These are phyloP conservation scores for Curvularia sp. DNA, from an alignment of 2,329 filamentous ascomycete genomes.

Conservation along the genomic window DNA sequence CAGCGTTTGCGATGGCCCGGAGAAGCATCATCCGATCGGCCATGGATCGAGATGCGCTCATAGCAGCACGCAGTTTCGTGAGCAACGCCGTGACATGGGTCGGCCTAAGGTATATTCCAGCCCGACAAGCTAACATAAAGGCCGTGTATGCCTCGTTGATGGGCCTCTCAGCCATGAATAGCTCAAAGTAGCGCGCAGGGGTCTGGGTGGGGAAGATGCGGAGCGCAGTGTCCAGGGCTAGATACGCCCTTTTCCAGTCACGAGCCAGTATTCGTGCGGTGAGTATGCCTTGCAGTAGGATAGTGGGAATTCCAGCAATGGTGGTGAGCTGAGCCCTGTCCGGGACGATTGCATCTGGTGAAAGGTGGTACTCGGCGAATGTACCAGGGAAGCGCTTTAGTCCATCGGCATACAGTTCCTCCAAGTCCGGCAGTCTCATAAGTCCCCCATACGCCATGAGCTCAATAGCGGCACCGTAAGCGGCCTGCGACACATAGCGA, in stretches of 20 bases:
- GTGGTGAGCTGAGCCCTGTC: slow-evolving; percentile 49
- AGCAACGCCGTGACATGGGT: slow-evolving; percentile 46
- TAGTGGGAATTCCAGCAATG: slow-evolving; percentile 51
- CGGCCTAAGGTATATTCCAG: slow-evolving; percentile 49
- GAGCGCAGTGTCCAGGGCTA: slow-evolving; percentile 58
- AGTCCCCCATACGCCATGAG: slow-evolving; percentile 54
- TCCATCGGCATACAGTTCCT: slow-evolving; percentile 55
- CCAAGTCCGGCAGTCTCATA: slow-evolving; percentile 52
- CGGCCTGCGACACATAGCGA: slow-evolving; percentile 50
- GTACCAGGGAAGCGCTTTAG: slow-evolving; percentile 57
- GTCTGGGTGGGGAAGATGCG: slow-evolving; percentile 56
- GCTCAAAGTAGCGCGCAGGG: slow-evolving; percentile 54
- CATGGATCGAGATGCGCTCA: slow-evolving; percentile 22
- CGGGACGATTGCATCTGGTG: slow-evolving; percentile 56
- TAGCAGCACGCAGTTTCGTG: slow-evolving; percentile 39
- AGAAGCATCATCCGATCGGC: slow-evolving; percentile 38
- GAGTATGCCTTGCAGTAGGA: slow-evolving; percentile 58
- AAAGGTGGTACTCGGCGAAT: slow-evolving; percentile 58
- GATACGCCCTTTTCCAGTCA: slow-evolving; percentile 58
- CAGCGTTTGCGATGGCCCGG: slow-evolving; percentile 52
- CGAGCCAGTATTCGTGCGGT: slow-evolving; percentile 56
- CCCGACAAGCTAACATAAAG: slow-evolving; percentile 58
- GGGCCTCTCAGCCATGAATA: slow-evolving; percentile 57
- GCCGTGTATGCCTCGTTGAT: slow-evolving; percentile 57
- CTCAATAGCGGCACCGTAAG: slow-evolving; percentile 61